Conservation (phyloP, 2,329 filamentous ascomycete genomes). For the Botrytis paeoniae region DNA sequence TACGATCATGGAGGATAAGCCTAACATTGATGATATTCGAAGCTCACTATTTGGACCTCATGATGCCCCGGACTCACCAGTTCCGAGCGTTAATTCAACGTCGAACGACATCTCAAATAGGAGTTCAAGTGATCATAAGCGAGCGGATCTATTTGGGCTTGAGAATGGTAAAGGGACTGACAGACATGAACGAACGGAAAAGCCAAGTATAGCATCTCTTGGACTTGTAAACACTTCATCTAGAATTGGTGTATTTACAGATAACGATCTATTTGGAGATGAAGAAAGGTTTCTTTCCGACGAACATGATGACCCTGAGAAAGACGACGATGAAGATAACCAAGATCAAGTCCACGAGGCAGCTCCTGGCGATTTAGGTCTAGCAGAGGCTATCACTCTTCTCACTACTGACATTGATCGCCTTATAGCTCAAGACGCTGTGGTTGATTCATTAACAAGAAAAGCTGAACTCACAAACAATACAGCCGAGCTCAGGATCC, state of each 20-base stretch:
- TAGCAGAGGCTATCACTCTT: constrained; percentile 87
- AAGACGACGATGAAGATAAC: constrained; percentile 56
- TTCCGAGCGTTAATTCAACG: constrained; percentile 49
- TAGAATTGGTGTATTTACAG: constrained; percentile 86
- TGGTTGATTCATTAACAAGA: constrained; percentile 84
- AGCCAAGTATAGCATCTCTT: constrained; percentile 85
- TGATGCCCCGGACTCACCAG: constrained; percentile 40
- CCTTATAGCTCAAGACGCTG: constrained; percentile 79
- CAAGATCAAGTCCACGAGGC: constrained; percentile 89
- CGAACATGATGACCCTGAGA: constrained; percentile 70
- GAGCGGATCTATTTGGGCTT: constrained; percentile 43
- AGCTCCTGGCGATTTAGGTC: constrained; percentile 85
- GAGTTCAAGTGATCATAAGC: constrained; percentile 58
- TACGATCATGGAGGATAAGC: constrained; percentile 83
- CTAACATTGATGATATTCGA: constrained; percentile 61
- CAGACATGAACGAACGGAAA: constrained; percentile 57
- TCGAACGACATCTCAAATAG: constrained; percentile 59
- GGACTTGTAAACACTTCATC: constrained; percentile 86
- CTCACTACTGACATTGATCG: constrained; percentile 91
- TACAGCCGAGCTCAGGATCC: constrained; percentile 83
- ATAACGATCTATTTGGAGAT: constrained; percentile 90
- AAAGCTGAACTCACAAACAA: constrained; percentile 99
- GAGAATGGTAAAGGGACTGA: constrained; percentile 42
- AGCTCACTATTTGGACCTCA: constrained; percentile 65
- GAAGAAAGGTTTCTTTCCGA: constrained; percentile 83